Evolutionary conservation across 371 early-diverging fungal genomes (phyloP), one percentile per base, ranked within the genome.

Genomic region (Coemansia sp.): DNA sequence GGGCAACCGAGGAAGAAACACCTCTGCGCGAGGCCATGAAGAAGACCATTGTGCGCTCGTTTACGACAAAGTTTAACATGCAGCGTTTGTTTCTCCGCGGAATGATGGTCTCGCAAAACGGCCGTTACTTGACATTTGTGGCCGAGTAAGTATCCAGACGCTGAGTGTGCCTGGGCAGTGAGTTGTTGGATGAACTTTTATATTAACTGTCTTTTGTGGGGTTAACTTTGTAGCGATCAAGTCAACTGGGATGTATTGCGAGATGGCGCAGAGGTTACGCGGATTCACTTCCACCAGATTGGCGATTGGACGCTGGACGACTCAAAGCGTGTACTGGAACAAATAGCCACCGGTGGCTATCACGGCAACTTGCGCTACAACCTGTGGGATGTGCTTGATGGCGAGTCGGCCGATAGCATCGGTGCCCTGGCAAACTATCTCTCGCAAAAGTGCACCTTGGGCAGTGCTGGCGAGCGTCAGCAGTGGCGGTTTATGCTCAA

Each of bases 51-150:
- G 58, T 71, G 8, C 51, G 46, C 8, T 67, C 72, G 32, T 76
- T 76, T 49, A 76, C 76, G n/a, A 76, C 76, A 29, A 64, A 67
- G 40, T 76, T 76, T 53, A 65, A 64, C n/a, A 67, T 76, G 63
- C 53, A 39, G 40, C 23, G 52, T 13, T 32, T 76, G 46, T 46
- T 68, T 12, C 63, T 76, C 8, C 68, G 76, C 5, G 62, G 72
- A 23, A 55, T 76, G 68, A 1, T 4, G 7, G 21, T 68, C 44
- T 71, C 72, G 3, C 72, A 71, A 13, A 61, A 68, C 23, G 63
- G 40, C 5, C 67, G 76, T 2, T 68, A 65, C 17, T 41, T 76
- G 65, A 51, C 44, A 4, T 76, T 76, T 63, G 65, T 51, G 4
- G 65, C 52, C 53, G 71, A 76, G 58, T 58, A 58, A 58, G 58